Evolutionary conservation across 2,329 filamentous ascomycete genomes (phyloP).

Genomic region (Sclerotinia nivalis): DNA sequence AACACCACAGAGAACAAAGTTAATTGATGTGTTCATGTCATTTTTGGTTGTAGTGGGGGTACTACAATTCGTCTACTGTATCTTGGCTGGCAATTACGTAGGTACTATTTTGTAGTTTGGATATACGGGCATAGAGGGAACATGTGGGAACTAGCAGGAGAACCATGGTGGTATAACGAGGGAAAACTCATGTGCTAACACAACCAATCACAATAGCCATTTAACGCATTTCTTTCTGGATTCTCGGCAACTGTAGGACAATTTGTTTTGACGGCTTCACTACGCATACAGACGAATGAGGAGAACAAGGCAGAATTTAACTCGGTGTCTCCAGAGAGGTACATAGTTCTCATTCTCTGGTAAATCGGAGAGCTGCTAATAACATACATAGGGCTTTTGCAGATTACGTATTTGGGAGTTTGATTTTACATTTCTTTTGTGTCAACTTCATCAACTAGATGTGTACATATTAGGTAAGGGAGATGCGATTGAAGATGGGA

Average conservation of each 20-base stretch:
- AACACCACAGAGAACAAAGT: constrained; percentile 87
- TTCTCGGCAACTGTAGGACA: constrained; percentile 95
- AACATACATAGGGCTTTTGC: constrained; percentile 74
- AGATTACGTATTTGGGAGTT: constrained; percentile 90
- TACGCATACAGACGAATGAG: constrained; percentile 89
- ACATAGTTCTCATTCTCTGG: constrained; percentile 35
- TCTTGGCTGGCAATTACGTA: constrained; percentile 93
- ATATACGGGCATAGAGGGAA: constrained; percentile 22
- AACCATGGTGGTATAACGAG: background rate
- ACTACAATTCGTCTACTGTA: constrained; percentile 92
- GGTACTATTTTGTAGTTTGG: constrained; percentile 44
- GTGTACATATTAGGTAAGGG: constrained; percentile 25
- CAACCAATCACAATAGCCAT: constrained; percentile 62
- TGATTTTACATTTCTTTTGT: constrained; percentile 98
- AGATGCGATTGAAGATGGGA: constrained; percentile 8
- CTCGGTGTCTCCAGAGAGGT: constrained; percentile 78
- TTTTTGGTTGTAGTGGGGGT: constrained; percentile 84
- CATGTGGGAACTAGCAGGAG: background rate
- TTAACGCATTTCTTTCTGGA: constrained; percentile 96
- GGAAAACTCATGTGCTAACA: constrained; percentile 10
- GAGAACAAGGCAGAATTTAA: constrained; percentile 78
- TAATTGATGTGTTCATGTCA: constrained; percentile 86
- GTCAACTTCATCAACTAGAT: constrained; percentile 98
- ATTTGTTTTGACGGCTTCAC: constrained; percentile 84
- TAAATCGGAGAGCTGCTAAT: constrained; percentile 27